Evolutionary conservation across 306 rosid species (phyloP).

Genomic region (Quercus bicolor): DNA sequence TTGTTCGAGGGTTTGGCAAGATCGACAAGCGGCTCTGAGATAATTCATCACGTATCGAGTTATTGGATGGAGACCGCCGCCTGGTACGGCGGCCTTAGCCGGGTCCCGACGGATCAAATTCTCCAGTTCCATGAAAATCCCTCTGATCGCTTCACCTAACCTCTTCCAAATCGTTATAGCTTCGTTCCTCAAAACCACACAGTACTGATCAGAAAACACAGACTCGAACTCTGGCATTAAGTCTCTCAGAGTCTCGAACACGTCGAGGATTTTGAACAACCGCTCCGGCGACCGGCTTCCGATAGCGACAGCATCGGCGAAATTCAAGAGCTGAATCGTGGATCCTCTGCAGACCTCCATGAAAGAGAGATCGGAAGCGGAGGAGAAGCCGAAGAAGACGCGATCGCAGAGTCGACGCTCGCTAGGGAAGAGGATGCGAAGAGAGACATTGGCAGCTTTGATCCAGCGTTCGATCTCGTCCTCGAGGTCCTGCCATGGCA

Average conservation of each 20-base stretch:
- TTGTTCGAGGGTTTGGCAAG: conserved; percentile 68
- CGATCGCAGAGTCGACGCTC: conserved; percentile 81
- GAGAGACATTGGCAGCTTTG: conserved; percentile 64
- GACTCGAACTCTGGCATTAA: conserved; percentile 68
- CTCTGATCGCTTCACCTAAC: conserved; percentile 75
- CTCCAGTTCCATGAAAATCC: conserved; percentile 92
- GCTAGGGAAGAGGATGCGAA: conserved; percentile 76
- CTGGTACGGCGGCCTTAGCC: conserved; percentile 69
- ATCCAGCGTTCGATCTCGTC: conserved; percentile 90
- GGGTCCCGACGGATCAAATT: conserved; percentile 89
- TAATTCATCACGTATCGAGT: conserved; percentile 97
- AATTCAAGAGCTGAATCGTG: conserved; percentile 69
- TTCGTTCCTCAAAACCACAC: conserved; percentile 66
- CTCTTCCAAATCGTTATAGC: conserved; percentile 83
- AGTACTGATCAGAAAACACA: conserved; percentile 71
- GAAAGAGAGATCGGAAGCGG: conserved; percentile 74
- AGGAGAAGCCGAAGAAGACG: conserved; percentile 72
- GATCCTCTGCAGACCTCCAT: conserved; percentile 92
- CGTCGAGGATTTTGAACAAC: conserved; percentile 66
- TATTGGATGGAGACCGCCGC: conserved; percentile 89
- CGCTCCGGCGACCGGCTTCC: conserved; percentile 89
- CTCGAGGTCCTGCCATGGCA: conserved; percentile 81
- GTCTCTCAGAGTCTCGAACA: conserved; percentile 80
- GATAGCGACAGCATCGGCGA: conserved; percentile 79
- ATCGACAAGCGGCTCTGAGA: conserved; percentile 79